phyloP scores from a whole-genome alignment of 2,329 filamentous ascomycete species.

The Raffaelea ambrosiae region DNA sequence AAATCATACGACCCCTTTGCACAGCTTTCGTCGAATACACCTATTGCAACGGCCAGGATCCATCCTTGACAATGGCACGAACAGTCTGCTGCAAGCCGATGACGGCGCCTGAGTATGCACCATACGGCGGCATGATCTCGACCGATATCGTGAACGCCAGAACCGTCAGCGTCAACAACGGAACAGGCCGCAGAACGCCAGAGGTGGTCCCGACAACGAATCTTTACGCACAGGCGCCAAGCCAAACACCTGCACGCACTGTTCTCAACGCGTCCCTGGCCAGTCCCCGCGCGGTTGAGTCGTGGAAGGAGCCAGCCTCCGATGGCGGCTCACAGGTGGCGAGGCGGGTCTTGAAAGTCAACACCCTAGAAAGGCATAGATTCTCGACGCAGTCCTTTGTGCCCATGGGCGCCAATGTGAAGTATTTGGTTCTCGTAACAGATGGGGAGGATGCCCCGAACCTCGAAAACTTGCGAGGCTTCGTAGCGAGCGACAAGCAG shows the following conservation, averaged over 20 bases:
- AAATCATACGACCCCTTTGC: no score
- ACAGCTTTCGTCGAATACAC: no score
- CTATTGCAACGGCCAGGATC: no score
- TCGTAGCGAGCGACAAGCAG: constrained; percentile 5
- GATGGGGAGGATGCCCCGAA: neutral
- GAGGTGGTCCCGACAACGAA: constrained; percentile 6
- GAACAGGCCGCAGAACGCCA: constrained; percentile 4
- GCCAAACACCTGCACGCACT: neutral
- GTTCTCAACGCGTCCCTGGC: constrained; percentile 6
- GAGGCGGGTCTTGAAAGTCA: neutral
- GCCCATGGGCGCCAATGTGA: constrained; percentile 3
- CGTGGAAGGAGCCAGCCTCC: neutral
- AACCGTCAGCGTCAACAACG: constrained; percentile 4
- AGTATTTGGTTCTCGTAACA: constrained; percentile 3
- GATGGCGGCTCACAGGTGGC: no score
- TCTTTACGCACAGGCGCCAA: neutral
- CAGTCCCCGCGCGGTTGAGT: neutral
- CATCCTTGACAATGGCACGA: neutral
- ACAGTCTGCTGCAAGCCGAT: constrained; percentile 3
- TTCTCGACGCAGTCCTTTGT: constrained; percentile 8
- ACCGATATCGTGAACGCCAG: constrained; percentile 6
- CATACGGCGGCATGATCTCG: constrained; percentile 5
- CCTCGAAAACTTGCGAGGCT: constrained; percentile 1
- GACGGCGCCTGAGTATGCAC: neutral
- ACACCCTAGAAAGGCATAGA: constrained; percentile 3